These are phyloP conservation scores for Platanthera zijinensis DNA, from an alignment of 106 monocot species.

Conservation along the genomic window DNA sequence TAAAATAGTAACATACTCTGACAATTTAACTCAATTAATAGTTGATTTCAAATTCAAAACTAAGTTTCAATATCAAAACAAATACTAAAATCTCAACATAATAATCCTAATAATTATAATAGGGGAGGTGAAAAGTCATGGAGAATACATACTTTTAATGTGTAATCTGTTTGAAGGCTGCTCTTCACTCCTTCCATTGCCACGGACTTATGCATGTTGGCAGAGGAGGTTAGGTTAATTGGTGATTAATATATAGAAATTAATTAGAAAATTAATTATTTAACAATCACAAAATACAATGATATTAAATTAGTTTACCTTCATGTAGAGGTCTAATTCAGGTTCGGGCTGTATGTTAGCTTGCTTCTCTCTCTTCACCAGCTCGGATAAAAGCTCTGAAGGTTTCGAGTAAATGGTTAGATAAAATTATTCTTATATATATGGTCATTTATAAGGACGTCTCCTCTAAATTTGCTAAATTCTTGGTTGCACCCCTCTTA, in stretches of 20 bases:
- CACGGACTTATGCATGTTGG: conserved; percentile 26
- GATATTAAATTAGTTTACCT: conserved; percentile 27
- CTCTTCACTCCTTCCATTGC: conserved; percentile 50
- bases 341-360: conserved; percentile 63
- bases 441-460: too few species aligned
- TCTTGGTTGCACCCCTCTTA: too few species aligned
- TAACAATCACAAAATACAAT: background rate
- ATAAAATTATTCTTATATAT: too few species aligned
- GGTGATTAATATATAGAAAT: background rate
- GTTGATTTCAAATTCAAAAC: too few species aligned
- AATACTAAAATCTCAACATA: too few species aligned
- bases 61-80: too few species aligned
- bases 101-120: too few species aligned
- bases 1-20: too few species aligned
- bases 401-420: too few species aligned
- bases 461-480: too few species aligned
- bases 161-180: conserved; percentile 61
- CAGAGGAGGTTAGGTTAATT: background rate
- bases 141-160: conserved; percentile 24
- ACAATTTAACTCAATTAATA: too few species aligned
- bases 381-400: conserved; percentile 50
- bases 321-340: conserved; percentile 84
- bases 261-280: background rate
- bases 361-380: conserved; percentile 62
- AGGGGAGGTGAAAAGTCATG: background rate